Evolutionary conservation across 73 alveolate genomes (phyloP).

Genomic region (Blepharisma japonicum): DNA sequence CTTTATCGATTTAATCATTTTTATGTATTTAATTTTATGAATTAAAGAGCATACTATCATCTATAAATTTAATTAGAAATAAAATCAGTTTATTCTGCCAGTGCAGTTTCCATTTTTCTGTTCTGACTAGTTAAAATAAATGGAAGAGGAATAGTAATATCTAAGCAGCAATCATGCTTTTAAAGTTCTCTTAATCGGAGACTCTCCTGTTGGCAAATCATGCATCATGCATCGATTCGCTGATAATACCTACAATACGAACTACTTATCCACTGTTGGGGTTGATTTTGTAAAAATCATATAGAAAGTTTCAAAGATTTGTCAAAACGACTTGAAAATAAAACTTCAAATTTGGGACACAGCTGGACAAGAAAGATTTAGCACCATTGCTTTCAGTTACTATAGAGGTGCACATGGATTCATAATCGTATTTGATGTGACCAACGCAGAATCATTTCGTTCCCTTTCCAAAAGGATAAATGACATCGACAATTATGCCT

Average conservation of each 20-base stretch:
- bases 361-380: conserved; percentile 79
- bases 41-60: too few relatives aligned
- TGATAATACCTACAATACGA: background rate
- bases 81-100: too few relatives aligned
- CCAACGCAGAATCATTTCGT: conserved; percentile 26
- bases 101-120: too few relatives aligned
- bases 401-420: conserved; percentile 46
- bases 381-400: conserved; percentile 35
- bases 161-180: too few relatives aligned
- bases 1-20: too few relatives aligned
- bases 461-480: background rate
- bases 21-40: too few relatives aligned
- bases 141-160: too few relatives aligned
- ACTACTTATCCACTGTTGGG: background rate
- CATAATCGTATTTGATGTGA: conserved; percentile 39
- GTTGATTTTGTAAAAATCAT: conserved; percentile 8
- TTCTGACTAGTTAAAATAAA: too few relatives aligned
- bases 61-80: too few relatives aligned
- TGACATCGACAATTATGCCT: conserved; percentile 14
- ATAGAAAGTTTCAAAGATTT: too few relatives aligned
- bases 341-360: conserved; percentile 74
- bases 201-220: background rate
- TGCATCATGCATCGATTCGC: background rate
- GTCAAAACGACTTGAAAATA: too few relatives aligned
- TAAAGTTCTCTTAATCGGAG: conserved; percentile 21